phyloP scores from a whole-genome alignment of 129 eudicot species.

The Calendula officinalis region DNA sequence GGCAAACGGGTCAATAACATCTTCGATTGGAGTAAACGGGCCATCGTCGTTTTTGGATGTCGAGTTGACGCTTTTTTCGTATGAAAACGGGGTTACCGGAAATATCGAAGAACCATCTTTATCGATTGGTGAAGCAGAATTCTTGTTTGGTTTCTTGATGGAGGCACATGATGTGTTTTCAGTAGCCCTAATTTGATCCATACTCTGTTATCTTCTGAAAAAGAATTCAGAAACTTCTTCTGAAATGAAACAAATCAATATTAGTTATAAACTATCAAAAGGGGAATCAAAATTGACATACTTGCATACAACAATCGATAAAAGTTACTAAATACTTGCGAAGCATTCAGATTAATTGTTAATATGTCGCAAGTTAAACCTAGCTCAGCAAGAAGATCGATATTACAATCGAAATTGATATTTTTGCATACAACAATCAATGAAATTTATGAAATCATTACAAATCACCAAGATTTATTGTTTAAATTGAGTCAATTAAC shows the following conservation, averaged over 20 bases:
- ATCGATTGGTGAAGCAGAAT: neutral
- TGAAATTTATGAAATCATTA: neutral
- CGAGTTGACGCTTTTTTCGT: neutral
- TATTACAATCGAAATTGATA: neutral
- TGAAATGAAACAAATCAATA: neutral
- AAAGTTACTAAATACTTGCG: neutral
- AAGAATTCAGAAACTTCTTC: neutral
- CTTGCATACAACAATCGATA: neutral
- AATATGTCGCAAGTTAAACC: too few relatives aligned
- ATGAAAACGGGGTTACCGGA: slow-evolving; percentile 45
- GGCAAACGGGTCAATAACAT: slow-evolving; percentile 39
- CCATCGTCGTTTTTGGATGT: neutral
- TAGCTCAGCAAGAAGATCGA: too few relatives aligned
- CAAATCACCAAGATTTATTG: neutral
- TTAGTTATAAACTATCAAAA: neutral
- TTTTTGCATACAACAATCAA: neutral
- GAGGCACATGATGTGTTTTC: neutral
- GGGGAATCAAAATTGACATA: neutral
- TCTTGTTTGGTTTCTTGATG: slow-evolving; percentile 1
- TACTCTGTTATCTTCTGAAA: neutral
- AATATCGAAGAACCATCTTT: slow-evolving; percentile 10
- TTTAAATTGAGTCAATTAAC: neutral
- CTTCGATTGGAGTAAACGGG: slow-evolving; percentile 39
- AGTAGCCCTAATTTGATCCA: neutral
- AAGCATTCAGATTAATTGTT: neutral